Evolutionary conservation across 495 filamentous ascomycete genomes (phyloP), one percentile per base, ranked within the genome.

Genomic region (Talaromyces nanjingensis): DNA sequence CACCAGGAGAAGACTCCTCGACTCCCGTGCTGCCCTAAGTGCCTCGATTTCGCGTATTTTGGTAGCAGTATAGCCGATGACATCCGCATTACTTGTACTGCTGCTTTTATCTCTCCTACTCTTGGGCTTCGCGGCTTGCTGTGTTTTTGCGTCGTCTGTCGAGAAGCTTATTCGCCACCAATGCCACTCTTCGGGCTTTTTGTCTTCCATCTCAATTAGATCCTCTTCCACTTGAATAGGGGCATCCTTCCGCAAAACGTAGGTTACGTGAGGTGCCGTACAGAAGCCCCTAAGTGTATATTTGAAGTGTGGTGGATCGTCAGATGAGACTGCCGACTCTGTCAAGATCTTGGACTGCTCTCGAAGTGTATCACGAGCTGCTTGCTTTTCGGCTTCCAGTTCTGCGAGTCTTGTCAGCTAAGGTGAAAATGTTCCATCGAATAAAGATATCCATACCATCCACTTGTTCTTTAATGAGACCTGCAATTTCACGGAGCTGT

Each of bases 111-210:
- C 65, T n/a, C 70, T 52, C 24, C 67, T 66, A n/a, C 49, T 67
- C 11, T 69, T 56, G 1, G 68, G 63, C 47, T 70, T 67, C 56
- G 77, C 64, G 65, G 73, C 69, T 68, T 73, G 75, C 25, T 70
- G 70, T 16, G 71, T 70, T 65, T 78, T 81, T 22, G 75, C 75
- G 64, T 83, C 80, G 16, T 79, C 78, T 22, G 72, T 68, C 2
- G 80, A 79, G 66, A 79, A 85, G 62, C 77, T 80, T 64, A 82
- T 75, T 18, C 81, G 81, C 83, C 82, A 85, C 83, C 82, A 85
- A 61, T 84, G 77, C 70, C 76, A 79, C 31, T 75, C 73, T 9
- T 67, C 55, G 14, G 34, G 22, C n/a, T 68, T 55, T 55, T 53
- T 60, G 22, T 47, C 60, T 34, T 24, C 25, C 60, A 72, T 70